Evolutionary conservation across 768 basidiomycete genomes (phyloP).

Genomic region (Boletus rubescentipes): DNA sequence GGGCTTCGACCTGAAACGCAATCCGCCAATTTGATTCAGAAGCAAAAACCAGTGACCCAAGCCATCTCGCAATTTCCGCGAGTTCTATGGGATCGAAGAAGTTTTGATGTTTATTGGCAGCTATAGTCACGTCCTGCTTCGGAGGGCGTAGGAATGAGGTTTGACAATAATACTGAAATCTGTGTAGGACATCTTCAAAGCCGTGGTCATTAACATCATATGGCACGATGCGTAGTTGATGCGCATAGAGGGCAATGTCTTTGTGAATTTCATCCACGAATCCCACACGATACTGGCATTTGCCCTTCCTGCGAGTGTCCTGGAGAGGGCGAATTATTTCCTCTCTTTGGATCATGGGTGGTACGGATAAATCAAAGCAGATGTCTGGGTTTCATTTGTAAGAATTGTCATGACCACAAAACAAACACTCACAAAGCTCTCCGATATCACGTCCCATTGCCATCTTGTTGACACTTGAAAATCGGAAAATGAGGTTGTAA

Average conservation of each 20-base stretch:
- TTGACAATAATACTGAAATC: conserved; percentile 55
- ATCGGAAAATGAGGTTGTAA: conserved; percentile 50
- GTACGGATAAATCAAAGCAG: conserved; percentile 65
- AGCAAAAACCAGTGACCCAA: conserved; percentile 48
- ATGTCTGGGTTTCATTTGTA: conserved; percentile 48
- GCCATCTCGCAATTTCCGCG: conserved; percentile 41
- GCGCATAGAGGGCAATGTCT: conserved; percentile 64
- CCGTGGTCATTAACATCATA: conserved; percentile 43
- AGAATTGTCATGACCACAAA: conserved; percentile 7
- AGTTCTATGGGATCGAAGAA: conserved; percentile 64
- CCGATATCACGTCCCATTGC: conserved; percentile 59
- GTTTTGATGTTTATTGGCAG: conserved; percentile 41
- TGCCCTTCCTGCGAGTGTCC: conserved; percentile 26
- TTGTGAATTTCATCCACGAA: conserved; percentile 58
- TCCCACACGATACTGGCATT: conserved; percentile 56
- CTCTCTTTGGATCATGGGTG: conserved; percentile 62
- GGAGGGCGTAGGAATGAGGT: conserved; percentile 45
- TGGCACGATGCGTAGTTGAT: conserved; percentile 65
- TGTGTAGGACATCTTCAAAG: conserved; percentile 36
- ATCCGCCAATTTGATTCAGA: conserved; percentile 48
- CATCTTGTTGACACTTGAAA: conserved; percentile 59
- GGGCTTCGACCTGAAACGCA: conserved; percentile 74
- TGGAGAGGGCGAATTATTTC: conserved; percentile 53
- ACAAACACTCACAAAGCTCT: conserved; percentile 53
- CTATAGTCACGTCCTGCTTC: conserved; percentile 40